Base-by-base conservation (phyloP, 805 yeast genomes). In the Ogataea degrootiae region DNA sequence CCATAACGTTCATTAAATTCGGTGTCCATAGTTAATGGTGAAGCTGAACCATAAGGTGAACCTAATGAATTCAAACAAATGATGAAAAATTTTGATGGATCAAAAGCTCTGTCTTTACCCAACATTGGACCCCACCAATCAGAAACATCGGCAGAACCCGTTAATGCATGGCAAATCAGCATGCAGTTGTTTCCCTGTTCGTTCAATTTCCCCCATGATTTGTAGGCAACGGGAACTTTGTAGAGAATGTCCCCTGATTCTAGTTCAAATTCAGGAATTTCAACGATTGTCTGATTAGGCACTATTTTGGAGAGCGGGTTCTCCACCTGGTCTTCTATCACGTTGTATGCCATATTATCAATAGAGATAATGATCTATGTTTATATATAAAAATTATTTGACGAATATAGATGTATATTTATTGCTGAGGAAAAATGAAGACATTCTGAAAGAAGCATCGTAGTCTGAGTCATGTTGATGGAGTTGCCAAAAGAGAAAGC, bases 121-220 rank as follows among this genome's bases (percentile, higher is more conserved):
- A 94, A 69, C 22, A 94, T 67, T 0, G 98, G 97, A 0, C 98
- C 97, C 99, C 99, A 94, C 99, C 99, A 94, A 60, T 94, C 99
- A 37, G 85, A 77, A 16, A 92, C 96, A 63, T 94, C 98, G 0
- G 96, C 79, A 0, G 97, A 89, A 0, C 99, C 99, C 0, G 98
- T 90, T 46, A 94, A 72, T 0, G 99, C 98, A 71, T 94, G 99
- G 58, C 96, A 87, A 14, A 94, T 87, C n/a, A 94, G 80, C 73
- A 94, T 71, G 49, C 84, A 90, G 62, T 94, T 94, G 55, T 82
- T 83, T 8, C 77, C 81, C 3, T 66, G 70, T 7, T 72, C 77
- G 61, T 90, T 90, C 41, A 94, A 74, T 46, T 77, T 74, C 2
- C 99, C 99, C 97, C 97, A 94, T 0, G 96, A 85, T 65, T 92